These are phyloP conservation scores for Cyberlindnera sargentensis DNA, from an alignment of 805 yeast genomes.

Conservation along the genomic window DNA sequence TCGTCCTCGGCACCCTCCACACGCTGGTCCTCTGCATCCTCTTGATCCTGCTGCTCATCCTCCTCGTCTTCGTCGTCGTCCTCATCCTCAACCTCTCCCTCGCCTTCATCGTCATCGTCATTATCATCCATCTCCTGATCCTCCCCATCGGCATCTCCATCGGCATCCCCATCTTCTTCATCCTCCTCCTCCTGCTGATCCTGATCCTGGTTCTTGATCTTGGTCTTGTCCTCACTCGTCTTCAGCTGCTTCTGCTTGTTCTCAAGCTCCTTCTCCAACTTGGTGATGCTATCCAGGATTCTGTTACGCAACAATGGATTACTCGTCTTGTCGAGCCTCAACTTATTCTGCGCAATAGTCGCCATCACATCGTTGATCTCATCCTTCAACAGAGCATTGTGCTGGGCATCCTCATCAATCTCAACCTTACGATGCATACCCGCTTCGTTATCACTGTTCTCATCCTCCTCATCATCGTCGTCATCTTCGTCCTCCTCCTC, in stretches of 20 bases:
- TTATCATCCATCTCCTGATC: slow-evolving; percentile 27
- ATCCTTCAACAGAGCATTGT: slow-evolving; percentile 70
- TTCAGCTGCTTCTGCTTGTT: slow-evolving; percentile 64
- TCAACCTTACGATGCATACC: slow-evolving; percentile 20
- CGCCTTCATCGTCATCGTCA: slow-evolving; percentile 30
- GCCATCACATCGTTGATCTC: slow-evolving; percentile 77
- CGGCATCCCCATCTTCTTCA: slow-evolving; percentile 27
- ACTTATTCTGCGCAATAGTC: slow-evolving; percentile 69
- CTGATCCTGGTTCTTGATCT: slow-evolving; percentile 20
- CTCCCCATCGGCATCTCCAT: slow-evolving; percentile 22
- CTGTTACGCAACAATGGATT: slow-evolving; percentile 85
- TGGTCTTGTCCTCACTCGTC: slow-evolving; percentile 27
- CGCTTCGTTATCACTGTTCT: slow-evolving; percentile 27
- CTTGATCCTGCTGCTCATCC: background rate
- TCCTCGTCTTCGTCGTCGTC: slow-evolving; percentile 5
- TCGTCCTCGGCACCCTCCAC: slow-evolving; percentile 10
- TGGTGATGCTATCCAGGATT: slow-evolving; percentile 71
- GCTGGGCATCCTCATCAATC: slow-evolving; percentile 45
- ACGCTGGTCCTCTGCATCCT: slow-evolving; percentile 11
- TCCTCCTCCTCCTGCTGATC: slow-evolving; percentile 24
- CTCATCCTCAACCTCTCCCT: slow-evolving; percentile 17
- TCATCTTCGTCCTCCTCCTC: slow-evolving; percentile 19
- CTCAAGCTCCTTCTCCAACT: slow-evolving; percentile 76
- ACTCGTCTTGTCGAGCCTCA: slow-evolving; percentile 62
- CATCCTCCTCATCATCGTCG: slow-evolving; percentile 32